Conservation (phyloP, 441 rosid species). For the Euphorbia celastroides region DNA sequence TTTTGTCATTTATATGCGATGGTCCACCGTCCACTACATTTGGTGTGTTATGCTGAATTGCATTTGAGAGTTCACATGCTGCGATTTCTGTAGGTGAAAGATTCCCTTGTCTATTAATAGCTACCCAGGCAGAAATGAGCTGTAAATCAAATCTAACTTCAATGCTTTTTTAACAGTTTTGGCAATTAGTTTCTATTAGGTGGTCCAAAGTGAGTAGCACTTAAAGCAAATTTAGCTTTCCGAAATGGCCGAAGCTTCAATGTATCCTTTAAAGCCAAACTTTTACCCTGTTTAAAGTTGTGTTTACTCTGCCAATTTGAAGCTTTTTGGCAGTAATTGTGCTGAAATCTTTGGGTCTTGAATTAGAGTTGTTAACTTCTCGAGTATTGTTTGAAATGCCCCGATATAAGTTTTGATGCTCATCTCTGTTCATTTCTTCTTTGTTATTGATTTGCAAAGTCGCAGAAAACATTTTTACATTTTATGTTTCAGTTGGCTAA, state of each 20-base stretch:
- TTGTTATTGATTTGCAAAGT: background rate
- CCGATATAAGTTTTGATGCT: background rate
- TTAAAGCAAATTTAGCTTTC: too few relatives aligned
- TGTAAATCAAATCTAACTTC: background rate
- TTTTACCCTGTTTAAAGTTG: background rate
- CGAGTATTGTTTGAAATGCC: background rate
- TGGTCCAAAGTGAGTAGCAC: too few relatives aligned
- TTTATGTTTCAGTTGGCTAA: constrained; percentile 12
- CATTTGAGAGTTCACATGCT: background rate
- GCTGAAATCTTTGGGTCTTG: background rate
- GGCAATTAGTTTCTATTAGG: background rate
- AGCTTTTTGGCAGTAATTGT: background rate
- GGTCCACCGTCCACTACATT: too few relatives aligned
- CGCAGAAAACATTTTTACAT: background rate
- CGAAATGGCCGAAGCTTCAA: too few relatives aligned
- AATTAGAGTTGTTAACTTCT: background rate
- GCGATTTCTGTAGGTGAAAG: background rate
- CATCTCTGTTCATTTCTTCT: background rate
- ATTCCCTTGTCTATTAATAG: background rate
- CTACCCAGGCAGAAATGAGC: background rate
- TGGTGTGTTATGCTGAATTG: background rate
- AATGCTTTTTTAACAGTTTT: background rate
- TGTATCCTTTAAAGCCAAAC: too few relatives aligned
- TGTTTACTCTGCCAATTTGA: background rate
- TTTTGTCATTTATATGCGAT: background rate